Base-by-base conservation (phyloP, 2,329 filamentous ascomycete species). In the Colletotrichum sp. region DNA sequence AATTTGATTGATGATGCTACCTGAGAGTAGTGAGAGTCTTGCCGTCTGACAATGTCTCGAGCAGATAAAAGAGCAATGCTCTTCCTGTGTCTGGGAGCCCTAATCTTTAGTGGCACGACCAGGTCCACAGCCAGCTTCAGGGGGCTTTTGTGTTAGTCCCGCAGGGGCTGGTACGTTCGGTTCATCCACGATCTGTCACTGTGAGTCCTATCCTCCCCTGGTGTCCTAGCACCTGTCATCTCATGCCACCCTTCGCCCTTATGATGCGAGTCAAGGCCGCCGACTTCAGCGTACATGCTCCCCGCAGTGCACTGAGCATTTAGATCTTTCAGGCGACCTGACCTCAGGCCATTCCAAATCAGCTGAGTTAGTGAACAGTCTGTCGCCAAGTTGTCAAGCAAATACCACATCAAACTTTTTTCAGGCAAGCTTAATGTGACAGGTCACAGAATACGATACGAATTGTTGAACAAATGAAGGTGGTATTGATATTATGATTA, bases 401-500 rank as follows among this genome's bases (percentile, higher is more conserved):
- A 30, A 30, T 30, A 30, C 28, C 28, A 30, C 28, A 30, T 30
- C 28, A 30, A 30, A 30, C 1, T 30, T 8, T 30, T 30, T 30
- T 30, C 28, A 30, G 28, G 8, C 8, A 9, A 52, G 4, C n/a
- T 21, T 52, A 2, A 21, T 52, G 2, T 7, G 6, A 6, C n/a
- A 21, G 43, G n/a, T 52, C 43, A 24, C 43, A 21, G 0, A 21
- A 21, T 13, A 1, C 3, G 6, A 13, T 3, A 3, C n/a, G 43
- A 48, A 2, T 24, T 3, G 2, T 64, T 43, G 34, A 34, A 63
- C 57, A 63, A 70, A 52, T 63, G 67, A 70, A 52, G 36, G 67
- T 63, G 21, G 24, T 70, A 36, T 70, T 63, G 28, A 63, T 70
- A 70, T 70, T 63, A 70, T 52, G 36, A 70, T 70, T 70, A 70